Base-by-base conservation (phyloP, 805 yeast species). In the Gaillardinia entomophila region DNA sequence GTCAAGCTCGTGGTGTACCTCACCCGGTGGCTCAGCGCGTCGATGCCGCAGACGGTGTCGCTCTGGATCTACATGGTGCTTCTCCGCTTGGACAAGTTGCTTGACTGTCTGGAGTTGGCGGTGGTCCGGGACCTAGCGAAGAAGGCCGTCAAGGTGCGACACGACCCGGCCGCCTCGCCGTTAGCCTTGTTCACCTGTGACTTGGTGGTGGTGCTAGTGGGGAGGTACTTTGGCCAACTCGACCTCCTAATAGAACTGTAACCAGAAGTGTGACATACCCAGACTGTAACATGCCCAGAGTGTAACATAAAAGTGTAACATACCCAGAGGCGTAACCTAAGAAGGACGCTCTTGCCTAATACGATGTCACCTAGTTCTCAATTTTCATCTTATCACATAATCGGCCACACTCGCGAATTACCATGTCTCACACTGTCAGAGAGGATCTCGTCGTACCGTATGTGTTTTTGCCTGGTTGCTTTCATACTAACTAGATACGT, bases 11-110 rank as follows among this genome's bases (percentile, higher is more conserved):
- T 66, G 14, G 53, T 57, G 1, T 54, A 57, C 36, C 45, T 48
- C 30, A 60, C 69, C 20, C 53, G 55, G 34, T 63, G 70, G 70
- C 52, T 65, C 16, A 62, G 60, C 46, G 41, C 45, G 12, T 45
- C 54, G 12, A 39, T 48, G 25, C 52, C 53, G 14, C 45, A 44
- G 13, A 40, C 46, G 18, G 35, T 62, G 8, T 51, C 59, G 2
- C 45, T 42, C 34, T 66, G 72, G 72, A 52, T 66, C 6, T 66
- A 58, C 49, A 35, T 43, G 13, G 35, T 57, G 7, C 49, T 66
- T 25, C 39, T 62, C 14, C 46, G 68, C 17, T 38, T 64, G n/a
- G 71, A 65, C 40, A 42, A 42, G 22, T 47, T 49, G 2, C 37
- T 66, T 16, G 68, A 64, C 23, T 46, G 48, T 16, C 49, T 45